Conservation (phyloP, 495 filamentous ascomycete genomes). For the Antarctomyces pellizariae region DNA sequence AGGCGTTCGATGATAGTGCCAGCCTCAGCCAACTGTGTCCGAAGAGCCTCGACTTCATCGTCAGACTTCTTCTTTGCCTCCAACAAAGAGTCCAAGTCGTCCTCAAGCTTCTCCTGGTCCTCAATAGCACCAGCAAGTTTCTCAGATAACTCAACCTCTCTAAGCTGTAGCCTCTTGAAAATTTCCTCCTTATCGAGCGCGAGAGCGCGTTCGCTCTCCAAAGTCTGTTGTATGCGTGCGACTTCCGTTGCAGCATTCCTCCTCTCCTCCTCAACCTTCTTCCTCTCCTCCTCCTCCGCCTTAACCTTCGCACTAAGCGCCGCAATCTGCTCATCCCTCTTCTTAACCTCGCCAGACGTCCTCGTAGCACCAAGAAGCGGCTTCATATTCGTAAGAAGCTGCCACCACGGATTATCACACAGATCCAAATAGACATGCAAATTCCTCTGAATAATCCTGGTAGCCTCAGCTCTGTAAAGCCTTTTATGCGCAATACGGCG, state of each 20-base stretch:
- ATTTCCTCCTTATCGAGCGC: slow-evolving; percentile 97
- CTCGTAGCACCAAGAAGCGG: slow-evolving; percentile 79
- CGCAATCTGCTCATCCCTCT: slow-evolving; percentile 77
- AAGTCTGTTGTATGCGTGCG: slow-evolving; percentile 66
- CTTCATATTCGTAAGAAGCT: slow-evolving; percentile 84
- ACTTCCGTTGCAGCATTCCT: slow-evolving; percentile 71
- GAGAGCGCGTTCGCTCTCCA: slow-evolving; percentile 85
- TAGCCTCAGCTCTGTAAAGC: slow-evolving; percentile 83
- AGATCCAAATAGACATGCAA: slow-evolving; percentile 75
- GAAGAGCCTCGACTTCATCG: slow-evolving; percentile 54
- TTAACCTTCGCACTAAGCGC: slow-evolving; percentile 66
- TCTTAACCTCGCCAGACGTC: slow-evolving; percentile 78
- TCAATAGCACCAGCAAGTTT: slow-evolving; percentile 83
- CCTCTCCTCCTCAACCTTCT: slow-evolving; percentile 76
- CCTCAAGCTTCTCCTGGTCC: slow-evolving; percentile 84
- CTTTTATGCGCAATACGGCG: slow-evolving; percentile 75
- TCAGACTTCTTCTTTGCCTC: slow-evolving; percentile 77
- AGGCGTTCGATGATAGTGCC: slow-evolving; percentile 63
- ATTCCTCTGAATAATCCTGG: slow-evolving; percentile 82
- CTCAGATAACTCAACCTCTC: slow-evolving; percentile 73
- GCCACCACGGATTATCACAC: slow-evolving; percentile 89
- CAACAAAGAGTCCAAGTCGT: slow-evolving; percentile 75
- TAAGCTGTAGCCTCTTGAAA: slow-evolving; percentile 75
- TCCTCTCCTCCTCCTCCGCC: slow-evolving; percentile 45
- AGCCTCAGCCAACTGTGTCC: slow-evolving; percentile 74